Base-by-base conservation (phyloP, 306 rosid species). In the Castanea sativa region DNA sequence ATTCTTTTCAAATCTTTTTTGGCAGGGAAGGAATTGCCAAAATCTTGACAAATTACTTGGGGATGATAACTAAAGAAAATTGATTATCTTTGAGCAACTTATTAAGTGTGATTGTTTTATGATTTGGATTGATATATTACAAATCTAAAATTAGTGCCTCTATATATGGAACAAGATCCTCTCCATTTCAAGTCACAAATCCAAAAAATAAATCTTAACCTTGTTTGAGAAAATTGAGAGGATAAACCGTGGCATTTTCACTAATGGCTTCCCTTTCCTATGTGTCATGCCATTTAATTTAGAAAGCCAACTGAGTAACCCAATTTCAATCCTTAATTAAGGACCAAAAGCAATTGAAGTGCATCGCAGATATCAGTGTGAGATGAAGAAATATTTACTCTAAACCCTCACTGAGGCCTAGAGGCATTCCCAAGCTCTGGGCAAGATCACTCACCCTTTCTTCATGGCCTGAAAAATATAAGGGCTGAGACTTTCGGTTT, bases 1-100 rank as follows among this genome's bases (percentile, higher is more conserved):
- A 73, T 67, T 67, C 90, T 93, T 51, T 91, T 93, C 87, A 83
- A 63, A n/a, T 88, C 97, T 1, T 93, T 93, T 89, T 83, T 93
- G 72, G 88, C 90, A 23, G 98, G 92, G 20, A 82, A 83, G 23
- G 72, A 90, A 5, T 80, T 93, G 73, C 98, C 98, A 49, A 87
- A 38, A 59, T 83, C 87, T 60, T 88, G 76, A 87, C 78, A 81
- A 18, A 14, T 49, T 45, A 56, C 16, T 68, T 35, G 72, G 72
- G 11, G n/a, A 68, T n/a, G 55, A 61, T 20, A 18, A 74, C 41
- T 38, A 6, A 41, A 41, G 45, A 41, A 41, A 41, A 41, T 41
- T 41, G 45, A 41, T 41, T 41, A 8, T 38, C 5, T 25, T 32
- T 21, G 13, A 58, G 55, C 75, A 33, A 21, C n/a, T 58, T 67